Base-by-base conservation (phyloP, 176 grass and related monocot genomes). In the Carex pumila region DNA sequence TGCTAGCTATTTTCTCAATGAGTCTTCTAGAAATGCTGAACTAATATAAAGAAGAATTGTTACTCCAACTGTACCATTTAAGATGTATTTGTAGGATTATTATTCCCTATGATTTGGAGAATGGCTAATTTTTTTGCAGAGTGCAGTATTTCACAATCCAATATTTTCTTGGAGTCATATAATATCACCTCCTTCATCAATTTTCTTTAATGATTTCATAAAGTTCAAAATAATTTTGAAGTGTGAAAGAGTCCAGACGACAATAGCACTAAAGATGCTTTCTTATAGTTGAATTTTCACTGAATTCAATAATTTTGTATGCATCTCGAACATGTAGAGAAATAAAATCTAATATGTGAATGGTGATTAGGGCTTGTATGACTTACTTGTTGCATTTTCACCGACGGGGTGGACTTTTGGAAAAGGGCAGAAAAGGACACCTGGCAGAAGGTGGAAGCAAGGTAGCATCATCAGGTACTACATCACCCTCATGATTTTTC, bases 381-480 rank as follows among this genome's bases (percentile, higher is more conserved):
- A 98, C 72, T 91, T 98, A 43, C 95, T 92, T 71, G 91, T 98
- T 81, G 92, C 91, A 83, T 95, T 98, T 88, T 98, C 91, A 80
- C 93, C 96, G 61, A 95, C 92, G 73, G 96, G 93, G 83, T 98
- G 96, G 96, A 56, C 96, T 87, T 95, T 91, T 79, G 92, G 89
- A 60, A 98, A 98, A 95, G 95, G 92, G 64, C 87, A 64, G 84
- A 94, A 93, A 87, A 98, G n/a, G 80, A 90, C 91, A 84, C 91
- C 87, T 79, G 88, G 91, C 67, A 93, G 90, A 89, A 95, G 89
- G 71, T 98, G 89, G 85, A 88, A 98, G 79, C 93, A 95, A 85
- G 96, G 92, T 47, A 91, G 91, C 61, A 73, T 95, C 78, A 95
- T 98, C 65, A 98, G 96, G 96, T 98, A 91, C 52, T 98, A 91